Evolutionary conservation across 2,329 filamentous ascomycete species (phyloP).

Genomic region (Scytalidium sp.): DNA sequence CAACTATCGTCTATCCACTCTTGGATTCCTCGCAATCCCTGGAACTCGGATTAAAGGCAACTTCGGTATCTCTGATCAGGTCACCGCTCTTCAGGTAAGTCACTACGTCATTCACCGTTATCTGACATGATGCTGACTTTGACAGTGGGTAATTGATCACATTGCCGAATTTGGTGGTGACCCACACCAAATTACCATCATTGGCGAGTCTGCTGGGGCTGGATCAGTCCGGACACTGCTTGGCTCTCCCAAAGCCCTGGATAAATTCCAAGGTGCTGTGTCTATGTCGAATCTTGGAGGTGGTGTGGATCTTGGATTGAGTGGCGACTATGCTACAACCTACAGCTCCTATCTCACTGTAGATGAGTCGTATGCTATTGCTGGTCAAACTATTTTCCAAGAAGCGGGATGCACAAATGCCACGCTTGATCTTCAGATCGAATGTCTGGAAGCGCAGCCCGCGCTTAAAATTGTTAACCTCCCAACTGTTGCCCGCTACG

Average conservation of each 20-base stretch:
- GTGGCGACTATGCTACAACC: conserved; percentile 47
- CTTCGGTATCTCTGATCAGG: conserved; percentile 49
- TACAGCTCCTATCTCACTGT: conserved; percentile 53
- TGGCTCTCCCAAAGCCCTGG: conserved; percentile 43
- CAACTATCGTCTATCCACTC: conserved; percentile 23
- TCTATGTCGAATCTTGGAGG: conserved; percentile 52
- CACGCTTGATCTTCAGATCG: conserved; percentile 37
- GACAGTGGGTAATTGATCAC: conserved; percentile 45
- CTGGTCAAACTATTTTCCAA: conserved; percentile 45
- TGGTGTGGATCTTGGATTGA: conserved; percentile 42
- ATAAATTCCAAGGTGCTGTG: conserved; percentile 43
- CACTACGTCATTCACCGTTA: background rate
- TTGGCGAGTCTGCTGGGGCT: conserved; percentile 50
- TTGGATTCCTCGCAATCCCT: conserved; percentile 41
- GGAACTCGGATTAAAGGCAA: conserved; percentile 50
- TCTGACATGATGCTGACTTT: conserved; percentile 3
- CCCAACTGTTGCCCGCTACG: conserved; percentile 43
- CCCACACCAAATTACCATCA: conserved; percentile 40
- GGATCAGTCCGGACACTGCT: conserved; percentile 46
- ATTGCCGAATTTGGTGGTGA: conserved; percentile 46
- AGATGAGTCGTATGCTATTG: conserved; percentile 42
- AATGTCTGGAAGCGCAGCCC: conserved; percentile 40
- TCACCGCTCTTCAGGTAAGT: conserved; percentile 40
- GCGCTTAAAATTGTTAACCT: conserved; percentile 35
- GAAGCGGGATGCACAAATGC: conserved; percentile 45